Evolutionary conservation across 441 rosid genomes (phyloP).

Genomic region (Erodium moschatum): DNA sequence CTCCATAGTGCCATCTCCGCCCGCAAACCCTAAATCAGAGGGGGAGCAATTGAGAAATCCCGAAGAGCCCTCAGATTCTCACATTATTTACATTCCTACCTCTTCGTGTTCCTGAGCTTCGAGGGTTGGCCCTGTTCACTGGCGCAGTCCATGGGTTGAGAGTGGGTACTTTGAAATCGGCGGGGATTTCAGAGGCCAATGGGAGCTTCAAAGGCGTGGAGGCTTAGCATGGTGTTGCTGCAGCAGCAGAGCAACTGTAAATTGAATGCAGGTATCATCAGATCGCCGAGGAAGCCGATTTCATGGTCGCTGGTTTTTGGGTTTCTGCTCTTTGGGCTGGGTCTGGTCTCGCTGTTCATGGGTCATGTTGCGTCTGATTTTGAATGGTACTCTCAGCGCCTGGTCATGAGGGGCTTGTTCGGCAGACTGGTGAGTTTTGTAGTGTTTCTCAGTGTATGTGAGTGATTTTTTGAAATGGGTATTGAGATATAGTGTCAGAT

Average conservation of each 20-base stretch:
- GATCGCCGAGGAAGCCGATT: conserved; percentile 36
- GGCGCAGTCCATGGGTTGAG: background rate
- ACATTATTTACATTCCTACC: background rate
- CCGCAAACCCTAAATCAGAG: background rate
- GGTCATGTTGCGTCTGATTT: conserved; percentile 91
- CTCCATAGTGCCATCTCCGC: background rate
- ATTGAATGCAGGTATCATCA: background rate
- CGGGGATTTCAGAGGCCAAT: background rate
- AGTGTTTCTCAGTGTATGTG: too few relatives aligned
- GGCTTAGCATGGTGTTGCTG: background rate
- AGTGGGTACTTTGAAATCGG: background rate
- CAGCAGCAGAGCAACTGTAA: background rate
- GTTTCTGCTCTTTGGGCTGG: conserved; percentile 69
- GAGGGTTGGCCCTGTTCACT: background rate
- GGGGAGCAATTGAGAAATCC: background rate
- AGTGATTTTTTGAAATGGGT: background rate
- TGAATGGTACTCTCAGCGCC: conserved; percentile 86
- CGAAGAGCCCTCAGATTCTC: background rate
- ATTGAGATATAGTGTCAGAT: background rate
- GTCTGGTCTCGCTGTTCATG: conserved; percentile 78
- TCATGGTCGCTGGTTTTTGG: conserved; percentile 77
- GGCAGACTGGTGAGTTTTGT: conserved; percentile 37
- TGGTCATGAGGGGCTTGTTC: conserved; percentile 46
- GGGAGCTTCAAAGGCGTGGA: too few relatives aligned
- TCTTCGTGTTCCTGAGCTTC: background rate